Percentiles rank a stretch among this genome's conserved stretches.
phyloP scores from a whole-genome alignment of 164 flowering plant species.

The Umbilicus rupestris region DNA sequence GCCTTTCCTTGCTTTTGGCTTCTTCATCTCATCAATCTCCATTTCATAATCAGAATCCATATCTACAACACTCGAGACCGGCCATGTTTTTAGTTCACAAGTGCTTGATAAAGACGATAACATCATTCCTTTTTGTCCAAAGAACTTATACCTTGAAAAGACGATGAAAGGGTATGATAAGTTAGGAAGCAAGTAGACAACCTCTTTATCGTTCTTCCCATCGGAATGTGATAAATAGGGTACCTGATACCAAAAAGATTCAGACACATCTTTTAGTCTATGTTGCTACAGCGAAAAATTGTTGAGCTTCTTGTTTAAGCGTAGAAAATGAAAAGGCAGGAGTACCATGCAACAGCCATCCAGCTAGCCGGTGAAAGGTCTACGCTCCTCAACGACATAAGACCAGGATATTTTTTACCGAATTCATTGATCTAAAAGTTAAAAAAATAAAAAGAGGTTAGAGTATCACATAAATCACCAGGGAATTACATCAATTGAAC shows the following conservation, averaged over 20 bases:
- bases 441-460: neutral
- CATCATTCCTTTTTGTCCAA: neutral
- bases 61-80: neutral
- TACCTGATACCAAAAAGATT: neutral
- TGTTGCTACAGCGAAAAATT: neutral
- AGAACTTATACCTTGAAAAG: constrained; percentile 6
- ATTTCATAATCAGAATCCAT: constrained; percentile 2
- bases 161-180: constrained; percentile 5
- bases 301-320: neutral
- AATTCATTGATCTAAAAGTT: constrained; percentile 48
- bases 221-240: constrained; percentile 7
- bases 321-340: neutral
- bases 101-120: neutral
- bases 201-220: neutral
- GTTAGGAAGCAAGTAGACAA: constrained; percentile 3
- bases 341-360: constrained; percentile 82
- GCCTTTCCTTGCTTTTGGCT: neutral
- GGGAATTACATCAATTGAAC: neutral
- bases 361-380: constrained; percentile 94
- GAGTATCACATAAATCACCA: neutral
- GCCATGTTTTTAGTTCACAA: neutral
- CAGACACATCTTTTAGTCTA: neutral
- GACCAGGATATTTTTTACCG: constrained; percentile 53
- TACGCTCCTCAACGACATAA: constrained; percentile 67
- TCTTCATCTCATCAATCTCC: constrained; percentile 5